Evolutionary conservation across 805 yeast species (phyloP).

Genomic region (Ogataea allantospora): DNA sequence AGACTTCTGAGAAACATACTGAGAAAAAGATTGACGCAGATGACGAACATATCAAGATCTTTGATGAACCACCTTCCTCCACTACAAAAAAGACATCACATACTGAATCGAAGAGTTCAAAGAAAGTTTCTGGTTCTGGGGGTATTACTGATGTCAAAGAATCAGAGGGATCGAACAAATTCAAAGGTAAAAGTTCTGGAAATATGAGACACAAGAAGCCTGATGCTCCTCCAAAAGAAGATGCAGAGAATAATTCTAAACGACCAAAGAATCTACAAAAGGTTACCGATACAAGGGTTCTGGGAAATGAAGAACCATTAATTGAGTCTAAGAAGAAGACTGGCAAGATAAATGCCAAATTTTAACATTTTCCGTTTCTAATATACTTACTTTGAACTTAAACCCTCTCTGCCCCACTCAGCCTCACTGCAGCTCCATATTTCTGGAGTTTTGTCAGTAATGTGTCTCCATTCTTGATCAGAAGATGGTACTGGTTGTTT

Average conservation of each 20-base stretch:
- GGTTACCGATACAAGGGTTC: slow-evolving; percentile 12
- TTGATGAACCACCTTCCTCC: not conserved
- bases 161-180: not conserved
- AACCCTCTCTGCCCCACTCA: slow-evolving; percentile 85
- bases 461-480: slow-evolving; percentile 90
- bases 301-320: slow-evolving; percentile 14
- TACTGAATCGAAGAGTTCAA: no score
- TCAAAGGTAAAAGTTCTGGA: no score
- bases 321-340: slow-evolving; percentile 1
- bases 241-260: slow-evolving; percentile 8
- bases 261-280: slow-evolving; percentile 14
- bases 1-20: not conserved
- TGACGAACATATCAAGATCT: not conserved
- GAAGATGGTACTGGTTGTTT: slow-evolving; percentile 84
- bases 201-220: not conserved
- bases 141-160: no score
- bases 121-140: no score
- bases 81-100: not conserved
- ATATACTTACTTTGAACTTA: slow-evolving; percentile 10
- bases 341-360: not conserved
- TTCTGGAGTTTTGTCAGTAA: slow-evolving; percentile 92
- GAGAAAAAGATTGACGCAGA: not conserved
- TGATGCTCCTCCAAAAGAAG: not conserved
- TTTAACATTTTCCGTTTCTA: not conserved
- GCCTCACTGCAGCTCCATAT: slow-evolving; percentile 94